phyloP scores from a whole-genome alignment of 768 basidiomycete species.

The Pseudohyphozyma bogoriensis region DNA sequence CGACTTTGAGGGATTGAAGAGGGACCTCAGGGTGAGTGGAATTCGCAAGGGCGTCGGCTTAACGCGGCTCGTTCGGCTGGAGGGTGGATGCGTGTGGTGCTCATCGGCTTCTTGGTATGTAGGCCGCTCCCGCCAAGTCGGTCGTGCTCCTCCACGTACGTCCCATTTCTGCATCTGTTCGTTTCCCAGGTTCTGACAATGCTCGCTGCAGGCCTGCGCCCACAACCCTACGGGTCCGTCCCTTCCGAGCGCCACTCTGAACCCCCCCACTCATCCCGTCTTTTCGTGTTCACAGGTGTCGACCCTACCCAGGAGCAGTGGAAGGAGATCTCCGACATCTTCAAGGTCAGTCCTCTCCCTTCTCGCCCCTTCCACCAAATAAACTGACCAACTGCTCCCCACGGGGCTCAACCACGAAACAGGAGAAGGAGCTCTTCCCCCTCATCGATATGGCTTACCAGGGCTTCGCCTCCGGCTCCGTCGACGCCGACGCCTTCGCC shows the following conservation, averaged over 20 bases:
- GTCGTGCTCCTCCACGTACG: slow-evolving; percentile 84
- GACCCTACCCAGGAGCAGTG: slow-evolving; percentile 86
- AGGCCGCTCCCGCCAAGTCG: slow-evolving; percentile 60
- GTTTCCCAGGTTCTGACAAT: too few relatives aligned
- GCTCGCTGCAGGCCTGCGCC: too few relatives aligned
- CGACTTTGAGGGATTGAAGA: slow-evolving; percentile 61
- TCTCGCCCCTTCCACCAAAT: not conserved
- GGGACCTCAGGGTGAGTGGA: slow-evolving; percentile 31
- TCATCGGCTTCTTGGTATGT: slow-evolving; percentile 43
- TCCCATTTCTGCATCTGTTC: too few relatives aligned
- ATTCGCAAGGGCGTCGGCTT: not conserved
- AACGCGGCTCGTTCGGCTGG: not conserved
- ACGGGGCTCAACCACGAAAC: not conserved
- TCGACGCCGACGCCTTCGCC: slow-evolving; percentile 82
- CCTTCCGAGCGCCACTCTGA: too few relatives aligned
- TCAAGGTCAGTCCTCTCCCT: slow-evolving; percentile 37
- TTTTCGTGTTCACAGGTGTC: too few relatives aligned
- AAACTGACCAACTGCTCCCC: too few relatives aligned
- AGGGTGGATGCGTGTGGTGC: not conserved
- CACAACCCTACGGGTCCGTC: slow-evolving; percentile 99
- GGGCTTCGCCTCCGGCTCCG: slow-evolving; percentile 84
- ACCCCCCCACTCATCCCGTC: too few relatives aligned
- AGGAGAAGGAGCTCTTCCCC: slow-evolving; percentile 63
- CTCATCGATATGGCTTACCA: slow-evolving; percentile 99
- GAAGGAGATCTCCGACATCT: slow-evolving; percentile 60